Conservation (phyloP, 108 stramenopile species). For the Chaetoceros muelleri region DNA sequence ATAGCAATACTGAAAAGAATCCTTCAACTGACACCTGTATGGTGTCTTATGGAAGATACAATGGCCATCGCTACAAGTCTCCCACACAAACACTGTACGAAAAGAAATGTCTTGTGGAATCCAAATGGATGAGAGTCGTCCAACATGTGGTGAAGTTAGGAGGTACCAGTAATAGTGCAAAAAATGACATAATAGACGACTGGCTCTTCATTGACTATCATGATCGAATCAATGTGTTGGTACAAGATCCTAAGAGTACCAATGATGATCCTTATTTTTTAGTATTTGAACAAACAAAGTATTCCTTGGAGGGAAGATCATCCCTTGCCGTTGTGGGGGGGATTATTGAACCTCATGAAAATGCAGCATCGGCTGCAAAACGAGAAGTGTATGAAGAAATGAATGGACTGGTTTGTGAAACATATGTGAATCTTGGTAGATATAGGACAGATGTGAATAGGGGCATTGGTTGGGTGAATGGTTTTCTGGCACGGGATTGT, state of each 20-base stretch:
- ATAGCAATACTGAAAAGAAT: too few relatives aligned
- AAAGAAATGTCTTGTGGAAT: slow-evolving; percentile 55
- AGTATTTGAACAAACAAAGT: slow-evolving; percentile 73
- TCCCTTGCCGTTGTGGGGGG: slow-evolving; percentile 70
- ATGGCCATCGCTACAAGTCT: slow-evolving; percentile 21
- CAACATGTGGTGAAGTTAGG: slow-evolving; percentile 47
- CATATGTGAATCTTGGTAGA: slow-evolving; percentile 44
- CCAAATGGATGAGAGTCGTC: slow-evolving; percentile 58
- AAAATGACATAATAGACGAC: slow-evolving; percentile 55
- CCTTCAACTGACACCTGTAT: too few relatives aligned
- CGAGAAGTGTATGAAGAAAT: slow-evolving; percentile 70
- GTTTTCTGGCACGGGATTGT: slow-evolving; percentile 50
- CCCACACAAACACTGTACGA: slow-evolving; percentile 15
- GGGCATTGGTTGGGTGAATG: slow-evolving; percentile 58
- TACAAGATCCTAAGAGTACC: slow-evolving; percentile 27
- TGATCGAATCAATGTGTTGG: slow-evolving; percentile 78
- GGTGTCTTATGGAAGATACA: slow-evolving; percentile 18
- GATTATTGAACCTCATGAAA: slow-evolving; percentile 65
- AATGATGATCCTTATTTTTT: slow-evolving; percentile 33
- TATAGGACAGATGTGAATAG: slow-evolving; percentile 75
- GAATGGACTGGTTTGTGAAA: slow-evolving; percentile 31
- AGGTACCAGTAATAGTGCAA: slow-evolving; percentile 13
- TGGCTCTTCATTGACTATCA: slow-evolving; percentile 86
- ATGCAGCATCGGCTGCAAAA: slow-evolving; percentile 36
- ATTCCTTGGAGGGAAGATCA: slow-evolving; percentile 43